Percentiles rank a stretch among this genome's conserved stretches.
Evolutionary conservation across 2,329 filamentous ascomycete species (phyloP).

Genomic region (Aspergillus hiratsukae): DNA sequence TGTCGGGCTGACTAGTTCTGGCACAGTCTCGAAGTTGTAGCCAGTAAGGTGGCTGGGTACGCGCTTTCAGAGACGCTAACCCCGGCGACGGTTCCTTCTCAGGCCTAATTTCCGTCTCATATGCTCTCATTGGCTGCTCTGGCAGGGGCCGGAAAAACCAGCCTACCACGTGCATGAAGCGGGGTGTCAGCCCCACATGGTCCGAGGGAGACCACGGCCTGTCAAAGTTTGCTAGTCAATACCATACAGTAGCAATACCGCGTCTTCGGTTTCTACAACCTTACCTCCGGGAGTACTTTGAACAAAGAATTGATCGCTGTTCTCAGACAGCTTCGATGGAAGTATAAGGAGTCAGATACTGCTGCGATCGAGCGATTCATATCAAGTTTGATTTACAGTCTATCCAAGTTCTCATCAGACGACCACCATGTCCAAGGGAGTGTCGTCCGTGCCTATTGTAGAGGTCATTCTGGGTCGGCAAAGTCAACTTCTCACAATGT

Average conservation of each 20-base stretch:
- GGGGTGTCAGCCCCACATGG: not conserved
- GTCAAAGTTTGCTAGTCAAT: not conserved
- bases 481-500: not conserved
- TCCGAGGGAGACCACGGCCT: not conserved
- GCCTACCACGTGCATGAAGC: conserved; percentile 9
- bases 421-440: not conserved
- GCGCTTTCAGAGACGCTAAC: not conserved
- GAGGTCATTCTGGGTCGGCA: not conserved
- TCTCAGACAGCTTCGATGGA: not conserved
- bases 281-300: not conserved
- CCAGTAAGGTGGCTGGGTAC: not conserved
- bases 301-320: not conserved
- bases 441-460: not conserved
- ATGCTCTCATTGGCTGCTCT: not conserved
- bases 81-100: conserved; percentile 8
- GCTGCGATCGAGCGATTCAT: not conserved
- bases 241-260: not conserved
- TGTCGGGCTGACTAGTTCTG: not conserved
- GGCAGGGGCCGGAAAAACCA: conserved; percentile 8
- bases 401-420: no score
- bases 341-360: not conserved
- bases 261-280: no score
- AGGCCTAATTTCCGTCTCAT: conserved; percentile 1
- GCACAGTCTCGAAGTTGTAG: not conserved
- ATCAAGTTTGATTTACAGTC: not conserved